These are phyloP conservation scores for Monosporozyma aerobia DNA, from an alignment of 805 yeast species.

Conservation along the genomic window DNA sequence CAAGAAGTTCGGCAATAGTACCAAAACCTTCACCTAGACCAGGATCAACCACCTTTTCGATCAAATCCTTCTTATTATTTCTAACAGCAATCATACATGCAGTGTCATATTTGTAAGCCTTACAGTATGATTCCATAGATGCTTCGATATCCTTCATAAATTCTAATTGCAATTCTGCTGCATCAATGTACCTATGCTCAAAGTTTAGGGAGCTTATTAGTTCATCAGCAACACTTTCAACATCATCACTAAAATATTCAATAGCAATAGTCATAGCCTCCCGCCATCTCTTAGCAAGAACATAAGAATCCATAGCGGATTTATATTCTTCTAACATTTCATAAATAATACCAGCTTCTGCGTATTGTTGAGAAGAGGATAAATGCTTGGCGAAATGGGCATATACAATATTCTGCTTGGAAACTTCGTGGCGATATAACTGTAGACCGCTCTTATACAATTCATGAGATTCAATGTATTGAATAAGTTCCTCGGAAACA, in stretches of 20 bases:
- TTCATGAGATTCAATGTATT: conserved; percentile 59
- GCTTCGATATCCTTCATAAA: conserved; percentile 53
- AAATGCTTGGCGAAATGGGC: conserved; percentile 54
- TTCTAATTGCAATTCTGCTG: conserved; percentile 64
- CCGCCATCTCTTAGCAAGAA: conserved; percentile 68
- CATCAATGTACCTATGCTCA: conserved; percentile 65
- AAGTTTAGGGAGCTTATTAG: conserved; percentile 54
- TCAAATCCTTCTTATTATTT: conserved; percentile 35
- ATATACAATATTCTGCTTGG: conserved; percentile 47
- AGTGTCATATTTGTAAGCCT: conserved; percentile 61
- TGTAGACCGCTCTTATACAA: conserved; percentile 62
- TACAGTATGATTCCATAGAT: conserved; percentile 62
- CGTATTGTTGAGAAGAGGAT: conserved; percentile 44
- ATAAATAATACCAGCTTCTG: conserved; percentile 71
- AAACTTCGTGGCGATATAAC: conserved; percentile 48
- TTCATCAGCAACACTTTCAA: conserved; percentile 44
- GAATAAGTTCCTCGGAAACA: conserved; percentile 49
- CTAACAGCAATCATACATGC: conserved; percentile 60
- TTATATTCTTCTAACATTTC: conserved; percentile 53
- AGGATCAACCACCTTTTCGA: conserved; percentile 56
- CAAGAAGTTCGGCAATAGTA: conserved; percentile 71
- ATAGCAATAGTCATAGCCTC: conserved; percentile 65
- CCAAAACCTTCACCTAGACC: conserved; percentile 85
- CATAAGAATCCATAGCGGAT: conserved; percentile 62
- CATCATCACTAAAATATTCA: conserved; percentile 31